Percentiles rank a stretch among this genome's conserved stretches.
Conservation (phyloP, 345 rosid genomes). For the Carallia pectinifolia region DNA sequence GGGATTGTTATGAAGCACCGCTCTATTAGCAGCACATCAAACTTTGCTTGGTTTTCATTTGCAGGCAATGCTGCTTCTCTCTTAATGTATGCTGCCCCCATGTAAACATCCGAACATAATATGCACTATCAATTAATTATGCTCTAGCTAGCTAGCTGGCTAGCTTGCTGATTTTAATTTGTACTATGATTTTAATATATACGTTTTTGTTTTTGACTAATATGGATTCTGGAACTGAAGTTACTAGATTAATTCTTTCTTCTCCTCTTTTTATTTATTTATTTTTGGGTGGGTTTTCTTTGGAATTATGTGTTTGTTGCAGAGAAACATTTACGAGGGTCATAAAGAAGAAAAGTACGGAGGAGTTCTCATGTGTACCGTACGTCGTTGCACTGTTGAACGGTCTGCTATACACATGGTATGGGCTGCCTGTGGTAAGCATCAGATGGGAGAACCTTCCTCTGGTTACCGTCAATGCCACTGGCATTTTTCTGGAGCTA, state of each 20-base stretch:
- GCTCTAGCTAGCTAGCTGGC: too few relatives aligned
- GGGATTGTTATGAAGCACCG: too few relatives aligned
- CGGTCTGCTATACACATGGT: slow-evolving; percentile 81
- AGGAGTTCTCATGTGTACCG: slow-evolving; percentile 78
- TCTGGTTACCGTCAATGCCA: slow-evolving; percentile 67
- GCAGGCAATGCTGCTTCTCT: slow-evolving; percentile 88
- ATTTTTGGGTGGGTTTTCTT: not conserved
- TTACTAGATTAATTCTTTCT: not conserved
- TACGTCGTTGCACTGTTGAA: slow-evolving; percentile 61
- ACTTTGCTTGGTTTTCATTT: slow-evolving; percentile 8
- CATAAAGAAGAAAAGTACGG: slow-evolving; percentile 64
- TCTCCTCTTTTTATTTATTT: too few relatives aligned
- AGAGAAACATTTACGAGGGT: slow-evolving; percentile 77
- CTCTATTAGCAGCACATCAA: not conserved
- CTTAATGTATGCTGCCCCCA: slow-evolving; percentile 67
- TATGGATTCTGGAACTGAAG: too few relatives aligned
- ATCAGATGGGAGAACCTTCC: slow-evolving; percentile 76
- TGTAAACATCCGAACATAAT: slow-evolving; percentile 37
- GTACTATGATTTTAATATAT: too few relatives aligned
- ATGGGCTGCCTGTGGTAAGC: slow-evolving; percentile 84
- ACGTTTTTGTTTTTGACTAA: too few relatives aligned
- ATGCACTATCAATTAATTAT: too few relatives aligned
- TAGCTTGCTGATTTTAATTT: too few relatives aligned
- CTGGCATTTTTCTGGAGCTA: slow-evolving; percentile 66
- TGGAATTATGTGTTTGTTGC: slow-evolving; percentile 4